phyloP scores from a whole-genome alignment of 2,329 filamentous ascomycete genomes.

The Calonectria honghensis region DNA sequence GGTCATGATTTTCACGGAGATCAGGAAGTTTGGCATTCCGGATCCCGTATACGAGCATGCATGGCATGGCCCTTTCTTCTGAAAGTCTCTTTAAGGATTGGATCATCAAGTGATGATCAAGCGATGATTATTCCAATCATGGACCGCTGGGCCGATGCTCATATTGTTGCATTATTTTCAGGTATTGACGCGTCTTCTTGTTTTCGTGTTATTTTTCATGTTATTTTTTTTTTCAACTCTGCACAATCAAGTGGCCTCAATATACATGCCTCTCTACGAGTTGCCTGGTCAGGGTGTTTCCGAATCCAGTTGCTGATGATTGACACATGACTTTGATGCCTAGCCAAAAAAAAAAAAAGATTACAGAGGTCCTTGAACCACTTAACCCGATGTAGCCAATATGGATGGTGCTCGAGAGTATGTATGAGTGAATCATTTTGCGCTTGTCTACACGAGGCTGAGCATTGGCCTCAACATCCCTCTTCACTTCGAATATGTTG shows the following conservation, averaged over 20 bases:
- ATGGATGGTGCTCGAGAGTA: not conserved
- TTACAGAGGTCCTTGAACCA: not conserved
- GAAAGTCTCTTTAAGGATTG: not conserved
- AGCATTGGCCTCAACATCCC: not conserved
- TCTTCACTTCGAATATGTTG: not conserved
- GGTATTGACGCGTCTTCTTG: not conserved
- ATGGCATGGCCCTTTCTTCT: no score
- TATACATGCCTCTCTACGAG: no score
- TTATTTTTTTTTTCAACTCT: conserved; percentile 3
- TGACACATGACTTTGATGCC: not conserved
- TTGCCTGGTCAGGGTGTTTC: not conserved
- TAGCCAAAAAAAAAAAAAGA: not conserved
- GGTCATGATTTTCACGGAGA: not conserved
- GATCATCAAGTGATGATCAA: not conserved
- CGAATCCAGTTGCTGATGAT: not conserved
- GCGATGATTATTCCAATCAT: conserved; percentile 1
- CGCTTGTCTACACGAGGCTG: conserved; percentile 18
- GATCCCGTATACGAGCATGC: not conserved
- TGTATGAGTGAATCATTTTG: not conserved
- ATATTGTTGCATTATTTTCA: not conserved
- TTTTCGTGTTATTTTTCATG: not conserved
- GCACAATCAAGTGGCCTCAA: not conserved
- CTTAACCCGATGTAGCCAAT: conserved; percentile 10
- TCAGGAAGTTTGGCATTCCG: not conserved
- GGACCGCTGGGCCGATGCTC: not conserved